A percentile compares a stretch with the other conserved stretches of the same genome.
phyloP scores from a whole-genome alignment of 1,284 basidiomycete species.

The Mycosarcoma maydis region DNA sequence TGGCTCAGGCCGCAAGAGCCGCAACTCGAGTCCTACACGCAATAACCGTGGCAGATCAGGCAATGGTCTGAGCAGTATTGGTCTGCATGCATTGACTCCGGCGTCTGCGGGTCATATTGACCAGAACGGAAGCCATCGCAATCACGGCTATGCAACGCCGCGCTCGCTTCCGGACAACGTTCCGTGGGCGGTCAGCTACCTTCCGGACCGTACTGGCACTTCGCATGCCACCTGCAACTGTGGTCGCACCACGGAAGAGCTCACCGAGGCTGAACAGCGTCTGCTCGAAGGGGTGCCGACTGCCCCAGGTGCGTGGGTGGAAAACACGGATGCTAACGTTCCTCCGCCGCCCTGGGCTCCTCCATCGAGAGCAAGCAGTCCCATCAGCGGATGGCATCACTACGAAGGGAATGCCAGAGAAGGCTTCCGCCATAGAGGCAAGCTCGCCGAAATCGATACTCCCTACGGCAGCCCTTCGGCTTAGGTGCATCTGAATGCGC shows the following conservation, averaged over 20 bases:
- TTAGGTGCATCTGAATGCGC: too few relatives aligned
- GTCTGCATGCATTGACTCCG: constrained; percentile 46
- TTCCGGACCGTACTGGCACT: constrained; percentile 58
- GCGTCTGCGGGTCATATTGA: constrained; percentile 47
- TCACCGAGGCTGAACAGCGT: constrained; percentile 60
- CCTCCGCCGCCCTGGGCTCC: constrained; percentile 62
- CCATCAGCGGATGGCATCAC: constrained; percentile 44
- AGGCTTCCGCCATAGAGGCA: constrained; percentile 41
- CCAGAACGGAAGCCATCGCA: constrained; percentile 36
- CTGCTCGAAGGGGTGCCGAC: constrained; percentile 63
- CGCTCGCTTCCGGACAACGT: constrained; percentile 55
- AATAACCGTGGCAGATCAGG: constrained; percentile 33
- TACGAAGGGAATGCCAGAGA: constrained; percentile 22
- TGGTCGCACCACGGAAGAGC: constrained; percentile 57
- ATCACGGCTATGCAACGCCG: constrained; percentile 48
- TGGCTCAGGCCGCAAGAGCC: constrained; percentile 41
- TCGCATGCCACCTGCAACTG: constrained; percentile 63
- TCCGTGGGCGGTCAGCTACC: constrained; percentile 60
- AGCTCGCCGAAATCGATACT: constrained; percentile 44
- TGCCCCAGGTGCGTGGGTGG: constrained; percentile 60
- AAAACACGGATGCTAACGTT: constrained; percentile 37
- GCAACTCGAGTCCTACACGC: constrained; percentile 46
- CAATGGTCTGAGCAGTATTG: constrained; percentile 37
- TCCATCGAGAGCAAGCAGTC: constrained; percentile 54
- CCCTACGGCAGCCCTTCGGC: constrained; percentile 34